phyloP scores from a whole-genome alignment of 148 eudicot species.

The Amaranthus palmeri region DNA sequence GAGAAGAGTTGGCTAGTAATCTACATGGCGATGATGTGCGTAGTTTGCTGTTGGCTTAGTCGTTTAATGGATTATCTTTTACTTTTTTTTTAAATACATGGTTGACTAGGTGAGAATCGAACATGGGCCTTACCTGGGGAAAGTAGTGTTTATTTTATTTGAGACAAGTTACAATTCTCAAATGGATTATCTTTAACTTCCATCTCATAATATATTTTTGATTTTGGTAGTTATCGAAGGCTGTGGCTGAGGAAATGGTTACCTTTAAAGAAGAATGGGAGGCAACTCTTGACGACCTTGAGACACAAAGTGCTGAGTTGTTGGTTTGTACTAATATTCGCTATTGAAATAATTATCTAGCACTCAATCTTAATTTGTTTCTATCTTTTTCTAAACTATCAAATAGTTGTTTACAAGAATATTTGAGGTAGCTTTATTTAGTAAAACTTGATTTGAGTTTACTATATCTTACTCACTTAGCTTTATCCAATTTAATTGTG shows the following conservation, averaged over 20 bases:
- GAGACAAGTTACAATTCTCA: too few relatives aligned
- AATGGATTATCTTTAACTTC: not conserved
- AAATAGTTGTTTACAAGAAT: not conserved
- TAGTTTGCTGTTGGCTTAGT: constrained; percentile 14
- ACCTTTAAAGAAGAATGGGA: constrained; percentile 84
- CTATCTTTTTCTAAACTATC: not conserved
- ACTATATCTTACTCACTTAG: too few relatives aligned
- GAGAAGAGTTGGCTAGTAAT: constrained; percentile 67
- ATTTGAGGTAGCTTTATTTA: not conserved
- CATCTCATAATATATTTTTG: constrained; percentile 20
- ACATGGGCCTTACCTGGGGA: too few relatives aligned
- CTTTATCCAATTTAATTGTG: not conserved
- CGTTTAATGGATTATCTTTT: not conserved
- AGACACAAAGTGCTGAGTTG: constrained; percentile 85
- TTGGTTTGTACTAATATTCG: constrained; percentile 46
- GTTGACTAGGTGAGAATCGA: too few relatives aligned
- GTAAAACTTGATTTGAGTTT: not conserved
- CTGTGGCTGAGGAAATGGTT: constrained; percentile 80
- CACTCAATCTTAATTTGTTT: not conserved
- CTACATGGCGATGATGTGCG: constrained; percentile 66
- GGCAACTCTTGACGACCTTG: constrained; percentile 78
- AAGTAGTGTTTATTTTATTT: too few relatives aligned
- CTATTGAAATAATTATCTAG: not conserved
- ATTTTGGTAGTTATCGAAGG: constrained; percentile 68
- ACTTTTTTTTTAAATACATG: too few relatives aligned